Evolutionary conservation across 495 filamentous ascomycete species (phyloP).

Genomic region (Bombardia bombarda): DNA sequence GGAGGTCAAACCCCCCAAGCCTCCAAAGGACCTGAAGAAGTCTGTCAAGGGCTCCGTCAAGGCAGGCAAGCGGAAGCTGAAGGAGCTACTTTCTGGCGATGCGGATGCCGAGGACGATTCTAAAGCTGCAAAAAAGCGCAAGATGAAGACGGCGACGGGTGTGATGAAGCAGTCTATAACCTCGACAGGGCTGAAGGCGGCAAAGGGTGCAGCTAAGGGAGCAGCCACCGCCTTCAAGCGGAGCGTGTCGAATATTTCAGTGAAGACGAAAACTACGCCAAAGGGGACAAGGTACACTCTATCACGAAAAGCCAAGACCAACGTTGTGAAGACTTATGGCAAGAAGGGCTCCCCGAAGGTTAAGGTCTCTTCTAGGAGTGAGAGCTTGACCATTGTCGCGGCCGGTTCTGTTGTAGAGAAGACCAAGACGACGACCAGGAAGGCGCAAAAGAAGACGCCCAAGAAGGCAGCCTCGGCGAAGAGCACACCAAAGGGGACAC

Average conservation of each 20-base stretch:
- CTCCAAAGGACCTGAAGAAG: constrained; percentile 20
- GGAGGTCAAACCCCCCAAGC: constrained; percentile 40
- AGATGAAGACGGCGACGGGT: constrained; percentile 18
- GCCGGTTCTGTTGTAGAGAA: constrained; percentile 4
- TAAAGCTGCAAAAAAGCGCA: constrained; percentile 19
- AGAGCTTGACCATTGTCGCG: constrained; percentile 18
- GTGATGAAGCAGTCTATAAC: constrained; percentile 14
- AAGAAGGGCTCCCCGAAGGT: neutral
- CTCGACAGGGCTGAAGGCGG: constrained; percentile 16
- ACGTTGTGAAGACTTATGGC: constrained; percentile 2
- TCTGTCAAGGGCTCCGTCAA: constrained; percentile 14
- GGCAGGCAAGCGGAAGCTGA: constrained; percentile 23
- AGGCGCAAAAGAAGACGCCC: neutral
- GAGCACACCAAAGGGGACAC: constrained; percentile 4
- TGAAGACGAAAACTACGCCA: constrained; percentile 22
- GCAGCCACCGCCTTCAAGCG: constrained; percentile 27
- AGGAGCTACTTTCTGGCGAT: constrained; percentile 17
- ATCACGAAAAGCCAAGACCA: neutral
- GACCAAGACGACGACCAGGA: neutral
- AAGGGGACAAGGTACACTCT: neutral
- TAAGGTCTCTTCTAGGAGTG: constrained; percentile 7
- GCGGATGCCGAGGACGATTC: constrained; percentile 8
- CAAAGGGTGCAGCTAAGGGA: constrained; percentile 18
- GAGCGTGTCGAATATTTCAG: constrained; percentile 29
- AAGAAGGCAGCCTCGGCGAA: constrained; percentile 9